Conservation (phyloP, 257 asterid species). For the Scutellaria minor region DNA sequence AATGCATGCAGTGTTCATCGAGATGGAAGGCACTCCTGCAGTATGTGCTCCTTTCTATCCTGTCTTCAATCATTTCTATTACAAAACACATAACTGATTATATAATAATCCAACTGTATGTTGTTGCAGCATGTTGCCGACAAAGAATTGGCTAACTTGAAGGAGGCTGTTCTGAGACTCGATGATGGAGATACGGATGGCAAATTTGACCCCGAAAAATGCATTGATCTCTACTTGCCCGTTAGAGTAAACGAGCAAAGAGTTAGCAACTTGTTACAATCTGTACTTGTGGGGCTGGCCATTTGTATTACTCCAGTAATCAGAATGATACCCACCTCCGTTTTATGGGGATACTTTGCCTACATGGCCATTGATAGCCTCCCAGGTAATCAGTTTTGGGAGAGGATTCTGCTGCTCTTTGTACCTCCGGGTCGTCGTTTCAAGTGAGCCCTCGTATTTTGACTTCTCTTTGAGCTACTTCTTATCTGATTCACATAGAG, state of each 20-base stretch:
- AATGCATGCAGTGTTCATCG: constrained; percentile 86
- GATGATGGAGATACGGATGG: constrained; percentile 50
- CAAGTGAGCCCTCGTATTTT: constrained; percentile 59
- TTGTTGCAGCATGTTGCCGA: constrained; percentile 62
- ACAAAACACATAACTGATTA: not conserved
- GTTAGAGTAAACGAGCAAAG: constrained; percentile 97
- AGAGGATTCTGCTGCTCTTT: constrained; percentile 74
- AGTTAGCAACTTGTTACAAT: constrained; percentile 86
- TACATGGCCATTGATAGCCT: constrained; percentile 99
- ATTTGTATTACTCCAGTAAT: constrained; percentile 75
- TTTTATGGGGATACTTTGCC: constrained; percentile 97
- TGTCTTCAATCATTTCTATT: not conserved
- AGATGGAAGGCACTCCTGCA: constrained; percentile 72
- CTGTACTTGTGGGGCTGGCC: constrained; percentile 75
- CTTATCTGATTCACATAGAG: not conserved
- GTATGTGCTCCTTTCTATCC: constrained; percentile 47
- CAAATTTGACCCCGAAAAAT: constrained; percentile 71
- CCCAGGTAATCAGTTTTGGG: constrained; percentile 96
- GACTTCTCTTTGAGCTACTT: not conserved
- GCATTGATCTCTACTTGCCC: constrained; percentile 83
- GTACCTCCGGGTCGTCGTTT: constrained; percentile 86
- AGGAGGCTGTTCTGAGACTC: constrained; percentile 76
- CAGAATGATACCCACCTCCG: constrained; percentile 87
- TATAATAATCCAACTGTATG: not conserved
- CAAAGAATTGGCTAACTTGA: constrained; percentile 71